These are phyloP conservation scores for Elasticomyces elasticus DNA, from an alignment of 495 filamentous ascomycete genomes.

Conservation along the genomic window DNA sequence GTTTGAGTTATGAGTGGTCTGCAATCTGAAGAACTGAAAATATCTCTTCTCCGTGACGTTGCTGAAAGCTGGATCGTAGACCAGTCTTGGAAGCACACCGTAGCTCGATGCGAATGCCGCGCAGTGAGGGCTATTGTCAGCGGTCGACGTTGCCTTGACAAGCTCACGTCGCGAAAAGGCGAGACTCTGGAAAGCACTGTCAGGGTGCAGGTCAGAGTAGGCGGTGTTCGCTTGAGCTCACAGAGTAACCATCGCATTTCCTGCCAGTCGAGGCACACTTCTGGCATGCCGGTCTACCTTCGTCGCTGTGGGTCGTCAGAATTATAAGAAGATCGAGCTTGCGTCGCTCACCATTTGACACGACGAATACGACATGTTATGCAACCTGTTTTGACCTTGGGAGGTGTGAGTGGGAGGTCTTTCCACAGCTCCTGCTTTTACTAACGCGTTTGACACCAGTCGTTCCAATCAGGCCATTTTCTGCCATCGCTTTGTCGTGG, in stretches of 20 bases:
- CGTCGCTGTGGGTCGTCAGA: slow-evolving; percentile 57
- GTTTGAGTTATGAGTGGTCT: slow-evolving; percentile 39
- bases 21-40: slow-evolving; percentile 17
- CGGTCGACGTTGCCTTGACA: slow-evolving; percentile 11
- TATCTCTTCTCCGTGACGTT: slow-evolving; percentile 29
- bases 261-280: slow-evolving; percentile 45
- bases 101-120: neutral
- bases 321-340: slow-evolving; percentile 24
- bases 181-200: slow-evolving; percentile 1
- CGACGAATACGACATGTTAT: slow-evolving; percentile 39
- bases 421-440: neutral
- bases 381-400: slow-evolving; percentile 12
- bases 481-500: neutral
- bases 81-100: neutral
- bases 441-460: neutral
- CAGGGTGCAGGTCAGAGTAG: neutral
- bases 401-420: neutral
- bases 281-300: slow-evolving; percentile 47
- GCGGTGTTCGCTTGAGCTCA: neutral
- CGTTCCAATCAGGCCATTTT: neutral
- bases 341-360: slow-evolving; percentile 44
- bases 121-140: neutral
- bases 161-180: slow-evolving; percentile 6
- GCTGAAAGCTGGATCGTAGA: slow-evolving; percentile 14
- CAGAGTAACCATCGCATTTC: slow-evolving; percentile 38